Evolutionary conservation across 164 flowering plant genomes (phyloP).

Genomic region (Platanus orientalis): DNA sequence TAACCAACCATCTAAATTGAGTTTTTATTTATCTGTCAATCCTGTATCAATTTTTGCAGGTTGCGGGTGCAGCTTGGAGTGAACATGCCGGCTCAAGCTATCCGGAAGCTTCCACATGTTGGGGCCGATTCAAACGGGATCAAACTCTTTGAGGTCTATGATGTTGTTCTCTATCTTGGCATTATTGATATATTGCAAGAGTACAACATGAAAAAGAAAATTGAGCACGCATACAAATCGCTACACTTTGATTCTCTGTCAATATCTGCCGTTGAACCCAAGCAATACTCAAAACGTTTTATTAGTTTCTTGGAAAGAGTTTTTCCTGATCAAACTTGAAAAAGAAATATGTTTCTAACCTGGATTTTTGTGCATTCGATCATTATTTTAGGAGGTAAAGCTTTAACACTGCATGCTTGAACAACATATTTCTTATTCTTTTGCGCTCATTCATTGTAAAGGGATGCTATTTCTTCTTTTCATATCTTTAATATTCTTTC

Average conservation of each 20-base stretch:
- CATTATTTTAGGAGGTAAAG: conserved; percentile 4
- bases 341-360: not conserved
- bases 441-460: conserved; percentile 1
- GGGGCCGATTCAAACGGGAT: conserved; percentile 30
- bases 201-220: conserved; percentile 71
- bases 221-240: conserved; percentile 79
- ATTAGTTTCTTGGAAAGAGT: conserved; percentile 63
- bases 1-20: not conserved
- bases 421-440: not conserved
- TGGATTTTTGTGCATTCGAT: not conserved
- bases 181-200: conserved; percentile 87
- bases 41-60: conserved; percentile 29
- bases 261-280: conserved; percentile 78
- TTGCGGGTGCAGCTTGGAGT: conserved; percentile 83
- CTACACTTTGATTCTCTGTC: conserved; percentile 55
- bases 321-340: conserved; percentile 45
- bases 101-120: conserved; percentile 40
- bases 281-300: conserved; percentile 66
- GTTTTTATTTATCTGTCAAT: not conserved
- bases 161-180: conserved; percentile 88
- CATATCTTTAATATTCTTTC: no score
- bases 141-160: conserved; percentile 81
- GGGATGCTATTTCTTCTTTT: not conserved
- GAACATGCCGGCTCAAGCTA: conserved; percentile 95
- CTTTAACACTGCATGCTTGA: not conserved